phyloP scores from a whole-genome alignment of 495 filamentous ascomycete species.

The Articulospora tetracladia region DNA sequence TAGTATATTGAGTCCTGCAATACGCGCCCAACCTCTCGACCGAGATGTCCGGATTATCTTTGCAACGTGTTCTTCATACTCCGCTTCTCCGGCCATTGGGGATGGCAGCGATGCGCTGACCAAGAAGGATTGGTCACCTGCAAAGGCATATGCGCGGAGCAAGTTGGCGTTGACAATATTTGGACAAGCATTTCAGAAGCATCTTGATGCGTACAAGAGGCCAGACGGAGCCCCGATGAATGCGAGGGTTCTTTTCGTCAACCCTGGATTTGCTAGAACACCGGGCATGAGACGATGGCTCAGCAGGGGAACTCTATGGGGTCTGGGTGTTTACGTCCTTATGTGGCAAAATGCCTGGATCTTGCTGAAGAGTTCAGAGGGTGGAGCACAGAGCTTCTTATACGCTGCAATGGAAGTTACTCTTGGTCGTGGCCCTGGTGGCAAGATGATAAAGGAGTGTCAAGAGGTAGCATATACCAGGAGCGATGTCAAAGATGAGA shows the following conservation, averaged over 20 bases:
- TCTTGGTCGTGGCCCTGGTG: slow-evolving; percentile 57
- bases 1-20: slow-evolving; percentile 80
- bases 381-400: slow-evolving; percentile 84
- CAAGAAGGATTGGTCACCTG: slow-evolving; percentile 46
- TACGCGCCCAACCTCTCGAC: slow-evolving; percentile 87
- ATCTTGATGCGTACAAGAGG: slow-evolving; percentile 73
- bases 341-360: slow-evolving; percentile 83
- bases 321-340: slow-evolving; percentile 71
- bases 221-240: slow-evolving; percentile 80
- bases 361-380: slow-evolving; percentile 73
- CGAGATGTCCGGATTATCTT: slow-evolving; percentile 88
- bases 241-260: slow-evolving; percentile 74
- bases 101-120: slow-evolving; percentile 31
- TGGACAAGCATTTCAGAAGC: slow-evolving; percentile 82
- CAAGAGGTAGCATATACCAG: slow-evolving; percentile 64
- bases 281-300: slow-evolving; percentile 85
- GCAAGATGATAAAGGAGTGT: slow-evolving; percentile 84
- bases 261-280: slow-evolving; percentile 81
- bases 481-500: slow-evolving; percentile 74
- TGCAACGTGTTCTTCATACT: slow-evolving; percentile 81
- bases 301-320: slow-evolving; percentile 77
- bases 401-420: slow-evolving; percentile 78
- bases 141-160: slow-evolving; percentile 70
- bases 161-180: slow-evolving; percentile 90
- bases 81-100: slow-evolving; percentile 61